Evolutionary conservation across 2,329 filamentous ascomycete genomes (phyloP), one percentile per base, ranked within the genome.

Genomic region (Paraphoma chrysanthemicola): DNA sequence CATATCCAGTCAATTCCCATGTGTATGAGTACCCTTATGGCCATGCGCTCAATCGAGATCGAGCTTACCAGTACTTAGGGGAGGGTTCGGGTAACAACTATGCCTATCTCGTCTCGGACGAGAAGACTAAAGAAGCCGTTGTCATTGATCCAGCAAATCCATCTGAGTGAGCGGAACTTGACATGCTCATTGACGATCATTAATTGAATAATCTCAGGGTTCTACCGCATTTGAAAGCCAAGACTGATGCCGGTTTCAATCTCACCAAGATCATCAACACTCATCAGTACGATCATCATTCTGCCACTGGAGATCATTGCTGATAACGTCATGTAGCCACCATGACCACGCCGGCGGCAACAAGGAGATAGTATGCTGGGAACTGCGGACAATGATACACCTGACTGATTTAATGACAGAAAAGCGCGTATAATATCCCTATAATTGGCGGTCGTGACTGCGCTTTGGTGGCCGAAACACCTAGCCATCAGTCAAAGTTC

Each of bases 341-440:
- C 90, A 89, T 83, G 95, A 99, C 66, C 95, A 99, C 78, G 90
- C 95, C 0, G 95, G 95, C 61, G 95, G 95, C 8, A 99, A 99
- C 76, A 84, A 86, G 54, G 88, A 93, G 68, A 84, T 97, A 62
- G 92, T 93, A 44, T 50, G 56, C 38, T 17, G n/a, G n/a, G 4
- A n/a, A 14, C 3, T 44, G 12, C 11, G 14, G 3, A 7, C 2
- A 10, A 14, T 36, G 3, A 36, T 14, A 36, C 33, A 3, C 33
- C 9, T 10, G 14, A 6, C 33, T 36, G 33, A 10, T 12, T 11
- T 11, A 5, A n/a, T 12, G 9, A 30, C 29, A 88, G 85, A 79
- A 88, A 58, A 83, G 85, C 74, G 75, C 82, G 57, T 88, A 87
- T 42, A 80, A 86, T 48, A 81, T 96, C 11, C 86, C 89, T 43